A percentile compares a stretch with the other conserved stretches of the same genome.
Evolutionary conservation across 2,329 filamentous ascomycete genomes (phyloP).

Genomic region (Cercospora citrullina): DNA sequence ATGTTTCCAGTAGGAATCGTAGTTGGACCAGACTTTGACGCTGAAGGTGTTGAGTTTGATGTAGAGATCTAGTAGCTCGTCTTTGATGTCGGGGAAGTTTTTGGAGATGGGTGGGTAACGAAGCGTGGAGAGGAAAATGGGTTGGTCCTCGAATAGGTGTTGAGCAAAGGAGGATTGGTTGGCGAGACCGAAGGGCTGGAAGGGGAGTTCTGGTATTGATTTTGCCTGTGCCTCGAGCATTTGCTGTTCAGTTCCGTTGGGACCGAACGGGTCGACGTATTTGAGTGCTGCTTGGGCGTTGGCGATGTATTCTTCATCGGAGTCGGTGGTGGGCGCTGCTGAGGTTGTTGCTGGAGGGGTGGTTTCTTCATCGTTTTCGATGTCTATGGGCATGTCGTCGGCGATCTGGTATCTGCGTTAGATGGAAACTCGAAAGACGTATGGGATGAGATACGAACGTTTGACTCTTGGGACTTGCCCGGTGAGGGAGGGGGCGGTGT

Average conservation of each 20-base stretch:
- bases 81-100: constrained; percentile 3
- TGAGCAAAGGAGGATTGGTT: background rate
- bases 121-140: constrained; percentile 12
- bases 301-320: background rate
- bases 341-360: background rate
- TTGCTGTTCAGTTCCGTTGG: background rate
- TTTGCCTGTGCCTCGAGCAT: background rate
- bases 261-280: background rate
- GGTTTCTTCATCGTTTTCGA: background rate
- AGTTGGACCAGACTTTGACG: constrained; percentile 27
- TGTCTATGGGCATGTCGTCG: background rate
- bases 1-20: constrained; percentile 14
- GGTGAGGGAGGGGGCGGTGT: background rate
- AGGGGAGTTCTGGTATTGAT: background rate
- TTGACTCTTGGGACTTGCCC: background rate
- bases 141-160: background rate
- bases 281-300: background rate
- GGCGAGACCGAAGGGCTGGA: background rate
- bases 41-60: constrained; percentile 16
- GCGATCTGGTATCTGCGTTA: background rate
- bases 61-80: constrained; percentile 15
- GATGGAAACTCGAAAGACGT: background rate
- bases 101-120: constrained; percentile 2
- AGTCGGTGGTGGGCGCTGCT: background rate
- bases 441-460: background rate